Evolutionary conservation across 345 rosid species (phyloP), one percentile per base, ranked within the genome.

Genomic region (Salix suchowensis): DNA sequence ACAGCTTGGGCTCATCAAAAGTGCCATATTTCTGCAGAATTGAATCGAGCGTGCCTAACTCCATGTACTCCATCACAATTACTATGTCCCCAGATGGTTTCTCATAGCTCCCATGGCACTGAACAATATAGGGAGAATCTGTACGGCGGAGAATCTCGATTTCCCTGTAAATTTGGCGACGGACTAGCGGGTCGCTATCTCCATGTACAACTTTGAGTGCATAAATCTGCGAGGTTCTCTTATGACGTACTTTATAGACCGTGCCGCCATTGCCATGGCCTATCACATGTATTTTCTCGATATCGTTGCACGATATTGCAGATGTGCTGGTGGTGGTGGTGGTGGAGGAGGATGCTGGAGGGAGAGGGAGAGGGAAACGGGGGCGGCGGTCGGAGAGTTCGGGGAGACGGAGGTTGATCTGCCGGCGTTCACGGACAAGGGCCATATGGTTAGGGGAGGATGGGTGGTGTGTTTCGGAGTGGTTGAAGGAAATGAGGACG

Each of bases 191-290:
- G 77, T 92, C 96, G 46, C 84, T 81, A 83, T 85, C 93, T 21
- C 85, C 89, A 74, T 84, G 87, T 16, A 91, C 90, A 0, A 88
- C 85, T 77, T 94, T 94, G 37, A 94, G 80, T 6, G 98, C 98
- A 78, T 83, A 92, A 32, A 85, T 68, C 68, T 89, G 84, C 13
- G 88, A 80, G 21, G 92, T 89, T 10, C 84, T 76, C 62, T 84
- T 87, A 77, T 92, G 90, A n/a, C 85, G 86, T 58, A 84, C 97
- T 79, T 88, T 89, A 81, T 94, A 92, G 70, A 92, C 98, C 0
- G 84, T 87, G 5, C 98, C 98, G 0, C 98, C 94, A 77, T 94
- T 94, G 6, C 98, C 98, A 76, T 88, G 89, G 54, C 98, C 97
- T 0, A 94, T 87, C 0, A 91, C 96, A 42, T 84, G 73, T 52